Base-by-base conservation (phyloP, 2,329 filamentous ascomycete species). In the Calonectria hawksworthii region DNA sequence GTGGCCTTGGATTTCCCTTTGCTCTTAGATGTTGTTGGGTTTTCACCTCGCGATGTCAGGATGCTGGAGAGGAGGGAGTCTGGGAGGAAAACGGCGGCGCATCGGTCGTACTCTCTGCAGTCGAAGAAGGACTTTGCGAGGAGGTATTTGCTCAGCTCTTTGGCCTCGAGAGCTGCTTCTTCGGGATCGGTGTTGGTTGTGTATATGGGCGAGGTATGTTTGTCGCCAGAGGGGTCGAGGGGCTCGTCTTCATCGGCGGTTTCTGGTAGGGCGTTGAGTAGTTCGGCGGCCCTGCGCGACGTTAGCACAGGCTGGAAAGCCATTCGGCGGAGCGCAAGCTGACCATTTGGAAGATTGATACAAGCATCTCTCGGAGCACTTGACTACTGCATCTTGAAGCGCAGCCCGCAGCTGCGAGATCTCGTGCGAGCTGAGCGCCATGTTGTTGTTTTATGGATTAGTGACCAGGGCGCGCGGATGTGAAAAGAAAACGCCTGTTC, bases 321-420 rank as follows among this genome's bases (percentile, higher is more conserved):
- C 10, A 51, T 14, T 32, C 14, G 28, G 26, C 26, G 10, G 28
- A n/a, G 28, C 61, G 54, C 11, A 4, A 64, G 64, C 81, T 72
- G 84, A 98, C 97, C 97, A 99, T 92, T 99, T 99, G 34, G 97
- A 94, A 9, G 96, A 97, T 82, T 98, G 96, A 83, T 98, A 99
- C 16, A 99, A 90, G 84, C 97, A 98, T 84, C 97, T 90, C 84
- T 99, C 97, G 1, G 96, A 98, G 87, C 96, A 99, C 83, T 96
- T 96, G 30, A 97, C 90, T 4, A 97, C 93, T 36, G 96, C 95
- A 81, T 96, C 94, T 84, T 98, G 95, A 54, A 98, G 89, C 41
- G 95, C 92, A 47, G 90, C 90, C 82, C 94, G 92, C 75, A 98
- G 88, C 82, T 95, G 93, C 66, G 88, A 86, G 56, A 89, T 87